Conservation (phyloP, 1,284 basidiomycete genomes). For the Melampsora larici-populina region DNA sequence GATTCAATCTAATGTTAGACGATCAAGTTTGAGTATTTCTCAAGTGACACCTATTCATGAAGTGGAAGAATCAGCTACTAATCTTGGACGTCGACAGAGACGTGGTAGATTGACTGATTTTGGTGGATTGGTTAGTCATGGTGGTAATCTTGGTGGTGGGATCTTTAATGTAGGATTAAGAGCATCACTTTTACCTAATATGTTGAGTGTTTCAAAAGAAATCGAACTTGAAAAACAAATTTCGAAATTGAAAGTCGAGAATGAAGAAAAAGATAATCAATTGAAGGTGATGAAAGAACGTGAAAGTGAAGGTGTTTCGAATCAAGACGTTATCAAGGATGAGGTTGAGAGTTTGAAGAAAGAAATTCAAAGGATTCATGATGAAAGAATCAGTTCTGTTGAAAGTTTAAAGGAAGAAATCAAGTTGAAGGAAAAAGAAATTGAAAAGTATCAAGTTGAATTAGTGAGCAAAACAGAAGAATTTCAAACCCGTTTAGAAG, state of each 20-base stretch:
- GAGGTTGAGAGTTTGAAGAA: not conserved
- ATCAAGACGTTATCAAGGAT: not conserved
- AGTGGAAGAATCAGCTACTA: not conserved
- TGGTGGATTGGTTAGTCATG: not conserved
- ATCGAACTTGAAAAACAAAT: not conserved
- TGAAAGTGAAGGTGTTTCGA: no score
- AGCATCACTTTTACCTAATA: constrained; percentile 6
- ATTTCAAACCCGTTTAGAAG: not conserved
- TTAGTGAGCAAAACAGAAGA: constrained; percentile 10
- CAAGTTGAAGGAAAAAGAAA: not conserved
- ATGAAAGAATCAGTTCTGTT: not conserved
- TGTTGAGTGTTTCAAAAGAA: constrained; percentile 10
- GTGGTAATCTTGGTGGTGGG: not conserved
- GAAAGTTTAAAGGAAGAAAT: not conserved
- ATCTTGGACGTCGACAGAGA: not conserved
- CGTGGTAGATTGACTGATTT: not conserved
- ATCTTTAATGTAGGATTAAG: constrained; percentile 31
- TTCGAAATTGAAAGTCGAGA: not conserved
- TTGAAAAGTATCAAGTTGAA: not conserved
- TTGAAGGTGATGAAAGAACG: no score
- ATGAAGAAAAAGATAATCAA: not conserved
- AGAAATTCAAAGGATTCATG: not conserved
- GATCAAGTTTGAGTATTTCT: constrained; percentile 16
- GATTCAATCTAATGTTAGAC: constrained; percentile 29
- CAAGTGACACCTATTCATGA: not conserved